phyloP scores from a whole-genome alignment of 1,284 basidiomycete species.

The Rhodotorula sp. region DNA sequence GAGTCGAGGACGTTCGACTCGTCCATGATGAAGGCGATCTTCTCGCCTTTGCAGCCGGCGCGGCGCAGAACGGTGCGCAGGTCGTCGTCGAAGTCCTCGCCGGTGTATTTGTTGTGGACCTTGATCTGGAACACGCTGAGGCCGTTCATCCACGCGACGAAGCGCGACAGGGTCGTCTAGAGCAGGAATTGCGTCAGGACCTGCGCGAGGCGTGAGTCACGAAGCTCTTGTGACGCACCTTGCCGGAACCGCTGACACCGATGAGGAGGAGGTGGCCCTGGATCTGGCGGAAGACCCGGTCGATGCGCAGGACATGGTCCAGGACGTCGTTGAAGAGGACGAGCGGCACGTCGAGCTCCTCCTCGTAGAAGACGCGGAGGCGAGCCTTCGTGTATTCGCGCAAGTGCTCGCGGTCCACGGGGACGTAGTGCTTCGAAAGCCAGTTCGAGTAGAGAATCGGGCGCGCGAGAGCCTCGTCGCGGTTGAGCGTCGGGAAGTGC shows the following conservation, averaged over 20 bases:
- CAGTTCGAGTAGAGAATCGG: slow-evolving; percentile 98
- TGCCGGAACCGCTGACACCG: slow-evolving; percentile 95
- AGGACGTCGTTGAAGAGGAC: slow-evolving; percentile 98
- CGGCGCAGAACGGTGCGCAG: slow-evolving; percentile 88
- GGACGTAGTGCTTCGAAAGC: slow-evolving; percentile 96
- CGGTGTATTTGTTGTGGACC: slow-evolving; percentile 97
- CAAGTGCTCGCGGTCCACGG: slow-evolving; percentile 88
- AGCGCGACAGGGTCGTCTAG: slow-evolving; percentile 93
- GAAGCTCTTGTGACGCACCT: slow-evolving; percentile 61
- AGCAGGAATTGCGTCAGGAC: not conserved
- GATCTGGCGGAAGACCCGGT: slow-evolving; percentile 97
- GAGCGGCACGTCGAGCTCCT: slow-evolving; percentile 96
- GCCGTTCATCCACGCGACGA: slow-evolving; percentile 99
- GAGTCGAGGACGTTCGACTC: slow-evolving; percentile 98
- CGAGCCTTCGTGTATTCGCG: slow-evolving; percentile 97
- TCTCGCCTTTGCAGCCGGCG: slow-evolving; percentile 96
- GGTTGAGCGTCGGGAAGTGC: slow-evolving; percentile 90
- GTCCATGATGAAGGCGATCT: slow-evolving; percentile 99
- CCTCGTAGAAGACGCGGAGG: slow-evolving; percentile 92
- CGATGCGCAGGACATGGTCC: slow-evolving; percentile 94
- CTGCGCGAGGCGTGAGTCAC: not conserved
- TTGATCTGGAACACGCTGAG: slow-evolving; percentile 98
- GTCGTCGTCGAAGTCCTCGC: slow-evolving; percentile 98
- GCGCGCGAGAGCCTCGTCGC: slow-evolving; percentile 75
- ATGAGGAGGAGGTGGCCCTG: slow-evolving; percentile 96